Percentiles rank a stretch among this genome's conserved stretches.
phyloP scores from a whole-genome alignment of 768 basidiomycete genomes.

The Psilocybe cubensis region DNA sequence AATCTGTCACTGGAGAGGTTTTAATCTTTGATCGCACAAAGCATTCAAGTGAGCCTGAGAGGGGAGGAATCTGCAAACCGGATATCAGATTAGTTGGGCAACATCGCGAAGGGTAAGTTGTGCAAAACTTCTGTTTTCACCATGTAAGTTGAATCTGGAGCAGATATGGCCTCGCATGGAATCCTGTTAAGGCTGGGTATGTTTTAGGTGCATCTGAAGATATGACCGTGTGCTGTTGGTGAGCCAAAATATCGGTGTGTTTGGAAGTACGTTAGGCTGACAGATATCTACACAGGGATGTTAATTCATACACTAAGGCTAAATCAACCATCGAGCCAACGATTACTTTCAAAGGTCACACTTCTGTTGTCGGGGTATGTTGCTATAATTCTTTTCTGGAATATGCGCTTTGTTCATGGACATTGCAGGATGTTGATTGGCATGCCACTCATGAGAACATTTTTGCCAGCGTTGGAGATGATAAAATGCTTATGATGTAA shows the following conservation, averaged over 20 bases:
- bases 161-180: constrained; percentile 96
- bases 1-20: constrained; percentile 89
- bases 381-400: not conserved
- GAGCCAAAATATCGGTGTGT: constrained; percentile 21
- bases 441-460: constrained; percentile 79
- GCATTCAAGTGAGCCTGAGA: constrained; percentile 91
- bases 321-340: constrained; percentile 85
- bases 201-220: constrained; percentile 94
- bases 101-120: constrained; percentile 85
- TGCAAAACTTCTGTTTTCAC: not conserved
- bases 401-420: constrained; percentile 6
- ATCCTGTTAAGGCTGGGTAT: constrained; percentile 78
- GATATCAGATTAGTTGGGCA: constrained; percentile 93
- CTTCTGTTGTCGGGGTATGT: constrained; percentile 88
- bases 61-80: constrained; percentile 82
- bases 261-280: not conserved
- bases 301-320: constrained; percentile 84
- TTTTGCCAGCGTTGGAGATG: constrained; percentile 96
- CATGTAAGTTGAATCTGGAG: not conserved
- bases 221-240: constrained; percentile 96
- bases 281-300: constrained; percentile 63
- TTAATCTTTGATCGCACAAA: constrained; percentile 97
- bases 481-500: constrained; percentile 91
- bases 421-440: constrained; percentile 92
- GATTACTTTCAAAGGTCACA: constrained; percentile 84